Evolutionary conservation across 768 basidiomycete genomes (phyloP).

Genomic region (Boletus subcaerulescens): DNA sequence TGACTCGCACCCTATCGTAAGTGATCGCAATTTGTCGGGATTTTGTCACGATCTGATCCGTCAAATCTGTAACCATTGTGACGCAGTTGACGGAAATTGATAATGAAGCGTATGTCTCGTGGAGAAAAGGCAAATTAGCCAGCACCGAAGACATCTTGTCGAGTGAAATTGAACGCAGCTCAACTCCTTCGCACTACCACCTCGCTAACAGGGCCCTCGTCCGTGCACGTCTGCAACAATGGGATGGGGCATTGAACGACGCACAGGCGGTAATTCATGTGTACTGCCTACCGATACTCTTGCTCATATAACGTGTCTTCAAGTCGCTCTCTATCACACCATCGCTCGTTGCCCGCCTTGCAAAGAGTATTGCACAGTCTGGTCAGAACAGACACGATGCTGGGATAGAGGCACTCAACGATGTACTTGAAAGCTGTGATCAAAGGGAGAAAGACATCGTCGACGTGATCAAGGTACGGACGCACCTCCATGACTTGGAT

Average conservation of each 20-base stretch:
- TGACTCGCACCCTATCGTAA: conserved; percentile 1
- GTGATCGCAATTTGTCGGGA: background rate
- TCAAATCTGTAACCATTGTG: background rate
- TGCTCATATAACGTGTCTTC: background rate
- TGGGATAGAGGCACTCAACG: background rate
- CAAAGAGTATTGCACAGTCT: conserved; percentile 1
- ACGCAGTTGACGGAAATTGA: conserved; percentile 13
- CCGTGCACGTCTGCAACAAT: conserved; percentile 5
- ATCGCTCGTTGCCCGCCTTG: conserved; percentile 12
- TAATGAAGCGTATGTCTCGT: conserved; percentile 6
- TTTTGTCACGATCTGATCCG: background rate
- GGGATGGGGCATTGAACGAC: conserved; percentile 13
- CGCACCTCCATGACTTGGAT: background rate
- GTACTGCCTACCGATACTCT: background rate
- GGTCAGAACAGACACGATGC: background rate
- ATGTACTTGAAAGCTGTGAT: background rate
- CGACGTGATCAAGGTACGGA: conserved; percentile 10
- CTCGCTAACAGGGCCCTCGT: conserved; percentile 16
- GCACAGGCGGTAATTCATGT: conserved; percentile 4
- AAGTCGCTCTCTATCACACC: conserved; percentile 7
- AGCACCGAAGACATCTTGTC: conserved; percentile 15
- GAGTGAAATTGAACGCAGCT: conserved; percentile 5
- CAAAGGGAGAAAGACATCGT: conserved; percentile 6
- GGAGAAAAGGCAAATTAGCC: conserved; percentile 4
- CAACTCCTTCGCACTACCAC: background rate